Percentiles rank a stretch among this genome's conserved stretches.
Evolutionary conservation across 306 rosid genomes (phyloP).

Genomic region (Echinosophora koreensis): DNA sequence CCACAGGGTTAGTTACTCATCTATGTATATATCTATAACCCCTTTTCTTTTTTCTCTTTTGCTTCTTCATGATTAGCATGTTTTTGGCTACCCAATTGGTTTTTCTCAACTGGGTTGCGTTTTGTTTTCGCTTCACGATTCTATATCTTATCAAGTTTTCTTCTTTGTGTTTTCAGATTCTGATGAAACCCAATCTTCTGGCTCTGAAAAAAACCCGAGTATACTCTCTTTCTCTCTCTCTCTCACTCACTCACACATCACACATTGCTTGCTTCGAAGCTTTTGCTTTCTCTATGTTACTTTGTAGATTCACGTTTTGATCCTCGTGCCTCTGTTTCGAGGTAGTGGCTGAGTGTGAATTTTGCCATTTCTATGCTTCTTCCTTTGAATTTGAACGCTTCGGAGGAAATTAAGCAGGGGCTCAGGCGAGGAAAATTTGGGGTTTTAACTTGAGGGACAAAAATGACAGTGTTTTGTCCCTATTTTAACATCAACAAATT

Average conservation of each 20-base stretch:
- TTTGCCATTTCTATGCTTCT: constrained; percentile 45
- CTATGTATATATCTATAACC: too few relatives aligned
- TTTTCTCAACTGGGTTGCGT: constrained; percentile 51
- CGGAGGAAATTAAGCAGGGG: too few relatives aligned
- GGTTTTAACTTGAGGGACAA: too few relatives aligned
- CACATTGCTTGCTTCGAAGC: constrained; percentile 24
- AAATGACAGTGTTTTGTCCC: too few relatives aligned
- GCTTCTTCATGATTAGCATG: constrained; percentile 8
- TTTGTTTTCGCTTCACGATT: constrained; percentile 47
- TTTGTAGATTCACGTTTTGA: constrained; percentile 47
- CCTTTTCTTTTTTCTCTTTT: background rate
- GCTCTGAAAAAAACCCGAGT: constrained; percentile 72
- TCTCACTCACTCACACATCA: background rate
- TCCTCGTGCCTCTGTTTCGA: constrained; percentile 40
- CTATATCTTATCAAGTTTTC: constrained; percentile 48
- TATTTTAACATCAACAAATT: too few relatives aligned
- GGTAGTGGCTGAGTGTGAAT: constrained; percentile 40
- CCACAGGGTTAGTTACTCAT: constrained; percentile 62
- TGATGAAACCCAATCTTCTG: constrained; percentile 73
- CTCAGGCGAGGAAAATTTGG: too few relatives aligned
- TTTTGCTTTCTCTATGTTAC: constrained; percentile 8
- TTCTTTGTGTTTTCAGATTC: constrained; percentile 69
- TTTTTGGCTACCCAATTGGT: constrained; percentile 43
- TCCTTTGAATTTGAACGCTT: constrained; percentile 31
- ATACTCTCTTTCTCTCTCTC: constrained; percentile 46